phyloP scores from a whole-genome alignment of 2,329 filamentous ascomycete species.

The Cladosporium sp. region DNA sequence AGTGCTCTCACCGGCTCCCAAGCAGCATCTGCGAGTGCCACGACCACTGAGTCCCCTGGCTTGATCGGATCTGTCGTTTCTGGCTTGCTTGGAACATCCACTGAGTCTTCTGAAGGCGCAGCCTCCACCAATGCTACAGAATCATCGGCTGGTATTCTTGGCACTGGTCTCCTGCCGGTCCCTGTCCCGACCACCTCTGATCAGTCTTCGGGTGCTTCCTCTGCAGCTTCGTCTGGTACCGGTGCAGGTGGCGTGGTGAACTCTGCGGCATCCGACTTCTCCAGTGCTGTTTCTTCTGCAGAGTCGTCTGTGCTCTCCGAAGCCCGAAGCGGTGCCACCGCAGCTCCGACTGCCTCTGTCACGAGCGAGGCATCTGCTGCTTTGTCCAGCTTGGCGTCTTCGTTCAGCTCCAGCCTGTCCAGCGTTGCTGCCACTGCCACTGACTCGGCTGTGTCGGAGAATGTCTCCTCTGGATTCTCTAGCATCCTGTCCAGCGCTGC shows the following conservation, averaged over 20 bases:
- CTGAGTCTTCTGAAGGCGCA: not conserved
- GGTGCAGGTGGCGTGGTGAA: slow-evolving; percentile 19
- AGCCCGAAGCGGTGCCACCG: slow-evolving; percentile 12
- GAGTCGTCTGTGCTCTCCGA: slow-evolving; percentile 18
- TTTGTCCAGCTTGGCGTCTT: slow-evolving; percentile 26
- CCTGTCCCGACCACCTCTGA: not conserved
- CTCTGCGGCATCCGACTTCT: slow-evolving; percentile 19
- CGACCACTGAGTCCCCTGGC: not conserved
- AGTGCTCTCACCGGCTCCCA: not conserved
- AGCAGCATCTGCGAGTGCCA: not conserved
- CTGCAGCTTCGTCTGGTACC: not conserved
- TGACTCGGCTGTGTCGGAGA: slow-evolving; percentile 21
- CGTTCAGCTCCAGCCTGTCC: slow-evolving; percentile 24
- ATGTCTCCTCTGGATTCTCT: slow-evolving; percentile 25
- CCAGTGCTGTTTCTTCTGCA: slow-evolving; percentile 11
- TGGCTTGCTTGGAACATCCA: not conserved
- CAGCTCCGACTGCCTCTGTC: slow-evolving; percentile 10
- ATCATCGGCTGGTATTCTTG: not conserved
- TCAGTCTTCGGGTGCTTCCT: not conserved
- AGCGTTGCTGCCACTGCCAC: slow-evolving; percentile 26
- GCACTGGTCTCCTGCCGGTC: not conserved
- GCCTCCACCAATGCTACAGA: slow-evolving; percentile 3
- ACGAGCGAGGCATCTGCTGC: slow-evolving; percentile 19
- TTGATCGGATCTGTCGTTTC: not conserved
- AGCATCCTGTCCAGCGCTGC: slow-evolving; percentile 27